These are phyloP conservation scores for Aspergillus terreus DNA, from an alignment of 2,329 filamentous ascomycete genomes.

Conservation along the genomic window DNA sequence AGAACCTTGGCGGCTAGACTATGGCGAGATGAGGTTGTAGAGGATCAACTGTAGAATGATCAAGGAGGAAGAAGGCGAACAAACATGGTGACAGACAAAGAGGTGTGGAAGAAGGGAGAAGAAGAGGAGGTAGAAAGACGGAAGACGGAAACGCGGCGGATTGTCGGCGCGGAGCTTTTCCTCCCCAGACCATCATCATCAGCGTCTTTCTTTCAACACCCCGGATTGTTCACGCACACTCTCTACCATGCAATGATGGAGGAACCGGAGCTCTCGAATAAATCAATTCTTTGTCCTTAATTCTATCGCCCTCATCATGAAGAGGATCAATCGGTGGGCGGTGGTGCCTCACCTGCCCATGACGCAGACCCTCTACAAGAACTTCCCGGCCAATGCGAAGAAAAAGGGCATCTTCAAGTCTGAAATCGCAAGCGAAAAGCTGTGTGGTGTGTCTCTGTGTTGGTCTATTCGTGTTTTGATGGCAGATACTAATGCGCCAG, in stretches of 20 bases:
- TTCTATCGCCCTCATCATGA: slow-evolving; percentile 2
- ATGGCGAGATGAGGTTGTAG: no score
- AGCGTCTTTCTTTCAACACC: background rate
- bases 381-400: slow-evolving; percentile 5
- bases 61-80: background rate
- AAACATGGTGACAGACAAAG: background rate
- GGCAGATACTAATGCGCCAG: slow-evolving; percentile 1
- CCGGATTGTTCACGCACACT: no score
- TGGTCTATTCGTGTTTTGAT: no score
- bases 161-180: background rate
- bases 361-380: slow-evolving; percentile 13
- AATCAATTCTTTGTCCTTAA: background rate
- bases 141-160: background rate
- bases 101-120: background rate
- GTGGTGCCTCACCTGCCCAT: slow-evolving; percentile 20
- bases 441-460: slow-evolving; percentile 29
- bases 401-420: slow-evolving; percentile 9
- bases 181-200: background rate
- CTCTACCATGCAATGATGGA: background rate
- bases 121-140: background rate
- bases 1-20: no score
- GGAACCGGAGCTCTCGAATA: background rate
- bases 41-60: no score
- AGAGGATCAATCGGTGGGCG: slow-evolving; percentile 15
- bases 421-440: slow-evolving; percentile 27